Conservation (phyloP, 2,329 filamentous ascomycete genomes). For the Cercospora beticola region DNA sequence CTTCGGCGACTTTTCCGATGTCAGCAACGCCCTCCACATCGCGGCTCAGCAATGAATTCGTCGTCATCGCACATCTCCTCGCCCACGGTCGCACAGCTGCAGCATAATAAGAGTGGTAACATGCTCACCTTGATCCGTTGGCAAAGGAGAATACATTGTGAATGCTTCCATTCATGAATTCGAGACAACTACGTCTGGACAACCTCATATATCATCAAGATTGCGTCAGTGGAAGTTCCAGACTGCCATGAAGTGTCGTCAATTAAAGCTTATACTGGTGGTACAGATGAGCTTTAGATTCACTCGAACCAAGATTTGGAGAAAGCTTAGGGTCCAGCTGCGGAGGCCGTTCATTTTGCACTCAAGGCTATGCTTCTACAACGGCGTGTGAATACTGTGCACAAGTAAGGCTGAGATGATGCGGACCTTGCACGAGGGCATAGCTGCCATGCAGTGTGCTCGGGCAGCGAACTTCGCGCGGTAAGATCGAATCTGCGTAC, state of each 20-base stretch:
- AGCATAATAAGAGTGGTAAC: not conserved
- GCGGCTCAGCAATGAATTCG: not conserved
- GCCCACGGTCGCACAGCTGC: not conserved
- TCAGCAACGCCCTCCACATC: not conserved
- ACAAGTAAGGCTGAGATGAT: not conserved
- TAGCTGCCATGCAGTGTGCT: not conserved
- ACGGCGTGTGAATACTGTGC: not conserved
- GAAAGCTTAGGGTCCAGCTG: not conserved
- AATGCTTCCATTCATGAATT: not conserved
- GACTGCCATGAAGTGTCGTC: not conserved
- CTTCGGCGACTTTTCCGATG: not conserved
- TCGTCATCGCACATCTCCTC: not conserved
- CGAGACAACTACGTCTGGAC: not conserved
- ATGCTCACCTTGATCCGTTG: not conserved
- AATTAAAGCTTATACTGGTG: not conserved
- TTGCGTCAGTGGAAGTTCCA: not conserved
- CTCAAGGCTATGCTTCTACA: not conserved
- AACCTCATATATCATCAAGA: not conserved
- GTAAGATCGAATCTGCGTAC: not conserved
- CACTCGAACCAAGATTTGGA: slow-evolving; percentile 5
- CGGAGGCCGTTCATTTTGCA: not conserved
- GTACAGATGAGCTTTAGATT: not conserved
- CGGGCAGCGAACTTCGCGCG: not conserved
- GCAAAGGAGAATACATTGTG: not conserved
- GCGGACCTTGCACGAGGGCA: not conserved